phyloP scores from a whole-genome alignment of 2,329 filamentous ascomycete species.

The Cytospora mali region DNA sequence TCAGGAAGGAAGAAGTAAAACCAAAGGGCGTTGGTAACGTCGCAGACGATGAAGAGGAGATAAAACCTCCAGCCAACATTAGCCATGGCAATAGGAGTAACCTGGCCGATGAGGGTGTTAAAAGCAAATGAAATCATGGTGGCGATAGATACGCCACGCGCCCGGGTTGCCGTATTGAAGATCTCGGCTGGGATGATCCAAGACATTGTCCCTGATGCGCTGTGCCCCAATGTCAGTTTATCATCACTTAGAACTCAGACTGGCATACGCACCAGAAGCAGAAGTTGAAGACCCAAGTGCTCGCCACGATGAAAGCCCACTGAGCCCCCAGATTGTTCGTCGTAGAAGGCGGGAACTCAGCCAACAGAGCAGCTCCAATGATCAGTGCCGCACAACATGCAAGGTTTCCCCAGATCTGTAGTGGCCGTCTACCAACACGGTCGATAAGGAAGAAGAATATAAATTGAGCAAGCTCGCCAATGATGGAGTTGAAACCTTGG shows the following conservation, averaged over 20 bases:
- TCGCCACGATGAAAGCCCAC: background rate
- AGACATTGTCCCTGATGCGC: conserved; percentile 3
- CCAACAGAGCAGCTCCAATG: background rate
- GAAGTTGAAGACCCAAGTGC: conserved; percentile 18
- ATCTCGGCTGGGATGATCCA: conserved; percentile 21
- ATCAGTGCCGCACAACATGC: background rate
- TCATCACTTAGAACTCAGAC: background rate
- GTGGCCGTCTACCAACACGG: conserved; percentile 10
- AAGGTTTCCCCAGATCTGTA: conserved; percentile 9
- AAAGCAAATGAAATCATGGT: conserved; percentile 20
- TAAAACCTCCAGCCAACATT: conserved; percentile 28
- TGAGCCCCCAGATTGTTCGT: background rate
- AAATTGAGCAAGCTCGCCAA: conserved; percentile 3
- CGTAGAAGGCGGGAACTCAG: background rate
- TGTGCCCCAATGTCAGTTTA: background rate
- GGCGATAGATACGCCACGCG: conserved; percentile 10
- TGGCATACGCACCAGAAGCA: background rate
- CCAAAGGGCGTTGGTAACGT: conserved; percentile 25
- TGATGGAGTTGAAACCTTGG: conserved; percentile 15
- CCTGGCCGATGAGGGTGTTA: conserved; percentile 26
- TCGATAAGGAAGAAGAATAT: conserved; percentile 11
- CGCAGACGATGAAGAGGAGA: conserved; percentile 28
- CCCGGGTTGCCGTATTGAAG: conserved; percentile 13
- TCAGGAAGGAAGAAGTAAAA: conserved; percentile 30
- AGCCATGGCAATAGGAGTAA: conserved; percentile 27